These are phyloP conservation scores for Cornus kousa DNA, from an alignment of 148 eudicot genomes.

Conservation along the genomic window DNA sequence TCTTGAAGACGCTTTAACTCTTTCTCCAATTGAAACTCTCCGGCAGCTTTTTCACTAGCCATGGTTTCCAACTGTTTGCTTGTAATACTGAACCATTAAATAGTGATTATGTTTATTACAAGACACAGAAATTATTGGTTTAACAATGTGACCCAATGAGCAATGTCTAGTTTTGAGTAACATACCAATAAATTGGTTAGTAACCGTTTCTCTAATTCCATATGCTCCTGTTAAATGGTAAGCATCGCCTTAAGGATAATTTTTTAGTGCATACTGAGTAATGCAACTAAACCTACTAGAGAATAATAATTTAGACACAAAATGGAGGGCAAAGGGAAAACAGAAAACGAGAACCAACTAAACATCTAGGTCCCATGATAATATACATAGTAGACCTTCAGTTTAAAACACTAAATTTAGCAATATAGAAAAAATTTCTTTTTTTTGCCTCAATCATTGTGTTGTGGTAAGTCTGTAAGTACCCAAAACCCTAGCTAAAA, in stretches of 20 bases:
- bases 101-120: background rate
- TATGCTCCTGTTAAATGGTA: slow-evolving; percentile 68
- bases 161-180: slow-evolving; percentile 7
- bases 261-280: background rate
- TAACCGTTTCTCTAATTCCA: slow-evolving; percentile 96
- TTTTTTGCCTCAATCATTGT: too few species aligned
- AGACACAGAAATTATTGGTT: background rate
- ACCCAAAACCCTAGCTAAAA: too few species aligned
- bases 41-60: slow-evolving; percentile 98
- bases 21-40: slow-evolving; percentile 94
- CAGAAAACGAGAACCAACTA: background rate
- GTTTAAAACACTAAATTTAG: too few species aligned
- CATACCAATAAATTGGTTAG: slow-evolving; percentile 89
- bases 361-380: background rate
- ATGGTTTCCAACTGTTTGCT: slow-evolving; percentile 98
- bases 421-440: too few species aligned
- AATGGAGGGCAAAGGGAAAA: background rate
- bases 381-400: too few species aligned
- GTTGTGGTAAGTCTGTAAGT: too few species aligned
- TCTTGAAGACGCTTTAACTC: slow-evolving; percentile 91
- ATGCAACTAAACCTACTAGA: background rate
- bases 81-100: slow-evolving; percentile 66
- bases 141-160: background rate
- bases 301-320: background rate
- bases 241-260: background rate